Percentiles rank a stretch among this genome's conserved stretches.
Evolutionary conservation across 257 asterid species (phyloP).

Genomic region (Scutellaria galericulata): DNA sequence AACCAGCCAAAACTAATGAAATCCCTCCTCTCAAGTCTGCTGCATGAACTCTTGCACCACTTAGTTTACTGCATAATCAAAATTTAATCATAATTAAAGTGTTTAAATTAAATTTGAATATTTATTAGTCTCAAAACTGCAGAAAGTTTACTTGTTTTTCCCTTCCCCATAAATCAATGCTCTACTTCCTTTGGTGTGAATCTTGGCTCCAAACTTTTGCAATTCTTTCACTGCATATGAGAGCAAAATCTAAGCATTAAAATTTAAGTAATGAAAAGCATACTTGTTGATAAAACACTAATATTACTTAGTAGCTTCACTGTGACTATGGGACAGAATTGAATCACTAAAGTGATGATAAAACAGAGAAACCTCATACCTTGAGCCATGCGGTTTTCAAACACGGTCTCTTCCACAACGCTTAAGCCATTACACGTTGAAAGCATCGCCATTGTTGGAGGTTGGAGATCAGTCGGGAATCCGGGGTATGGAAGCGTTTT

Average conservation of each 20-base stretch:
- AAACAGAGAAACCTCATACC: slow-evolving; percentile 31
- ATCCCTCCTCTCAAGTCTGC: slow-evolving; percentile 50
- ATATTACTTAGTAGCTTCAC: no score
- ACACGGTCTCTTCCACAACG: slow-evolving; percentile 47
- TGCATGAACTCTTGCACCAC: slow-evolving; percentile 45
- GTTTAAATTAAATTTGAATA: neutral
- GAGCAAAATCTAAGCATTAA: neutral
- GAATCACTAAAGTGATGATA: no score
- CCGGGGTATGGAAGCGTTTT: slow-evolving; percentile 51
- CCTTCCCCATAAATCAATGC: slow-evolving; percentile 38
- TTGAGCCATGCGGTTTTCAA: slow-evolving; percentile 54
- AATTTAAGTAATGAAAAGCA: neutral
- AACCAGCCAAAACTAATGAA: slow-evolving; percentile 50
- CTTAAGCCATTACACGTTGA: slow-evolving; percentile 48
- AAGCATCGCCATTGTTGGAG: slow-evolving; percentile 48
- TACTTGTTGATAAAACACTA: no score
- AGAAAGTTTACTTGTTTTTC: slow-evolving; percentile 28
- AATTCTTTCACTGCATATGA: slow-evolving; percentile 42
- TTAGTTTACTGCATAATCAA: slow-evolving; percentile 34
- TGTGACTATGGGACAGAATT: no score
- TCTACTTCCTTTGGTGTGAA: slow-evolving; percentile 35
- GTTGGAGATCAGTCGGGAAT: slow-evolving; percentile 62
- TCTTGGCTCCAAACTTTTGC: slow-evolving; percentile 48
- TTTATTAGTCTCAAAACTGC: no score
- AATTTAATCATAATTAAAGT: neutral